Evolutionary conservation across 1,284 basidiomycete genomes (phyloP).

Genomic region (Leccinum solheimii): DNA sequence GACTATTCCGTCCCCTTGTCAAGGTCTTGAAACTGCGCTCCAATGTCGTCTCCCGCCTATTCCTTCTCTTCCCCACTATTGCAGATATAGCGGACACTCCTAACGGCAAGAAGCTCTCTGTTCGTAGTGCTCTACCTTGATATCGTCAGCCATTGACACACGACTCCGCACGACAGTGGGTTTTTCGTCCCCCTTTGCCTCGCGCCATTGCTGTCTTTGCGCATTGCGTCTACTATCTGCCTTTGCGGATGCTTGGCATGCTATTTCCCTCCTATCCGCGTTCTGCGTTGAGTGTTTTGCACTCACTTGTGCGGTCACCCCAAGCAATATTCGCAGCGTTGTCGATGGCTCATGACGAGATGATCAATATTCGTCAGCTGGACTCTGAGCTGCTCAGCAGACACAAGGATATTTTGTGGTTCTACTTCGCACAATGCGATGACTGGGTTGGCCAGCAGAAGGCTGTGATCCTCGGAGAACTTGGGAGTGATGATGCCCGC

Average conservation of each 20-base stretch:
- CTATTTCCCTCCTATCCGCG: slow-evolving; percentile 45
- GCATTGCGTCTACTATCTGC: slow-evolving; percentile 18
- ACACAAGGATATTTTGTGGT: slow-evolving; percentile 42
- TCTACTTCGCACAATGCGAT: slow-evolving; percentile 58
- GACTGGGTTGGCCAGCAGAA: slow-evolving; percentile 60
- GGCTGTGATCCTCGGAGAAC: slow-evolving; percentile 39
- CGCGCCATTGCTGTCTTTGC: slow-evolving; percentile 42
- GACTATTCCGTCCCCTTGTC: background rate
- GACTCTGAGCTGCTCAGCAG: slow-evolving; percentile 44
- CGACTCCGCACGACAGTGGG: slow-evolving; percentile 37
- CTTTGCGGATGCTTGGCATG: slow-evolving; percentile 22
- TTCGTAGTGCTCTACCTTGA: slow-evolving; percentile 21
- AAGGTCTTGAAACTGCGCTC: slow-evolving; percentile 53
- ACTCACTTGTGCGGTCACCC: slow-evolving; percentile 48
- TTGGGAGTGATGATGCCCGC: slow-evolving; percentile 37
- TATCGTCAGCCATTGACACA: background rate
- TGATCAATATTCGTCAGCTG: slow-evolving; percentile 51
- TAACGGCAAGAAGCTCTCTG: slow-evolving; percentile 50
- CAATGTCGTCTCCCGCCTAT: slow-evolving; percentile 38
- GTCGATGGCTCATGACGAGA: slow-evolving; percentile 63
- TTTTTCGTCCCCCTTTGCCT: slow-evolving; percentile 49
- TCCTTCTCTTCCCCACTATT: slow-evolving; percentile 62
- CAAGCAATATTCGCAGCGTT: slow-evolving; percentile 48
- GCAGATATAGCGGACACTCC: slow-evolving; percentile 55
- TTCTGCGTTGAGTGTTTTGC: slow-evolving; percentile 48